Percentiles rank a stretch among this genome's conserved stretches.
phyloP scores from a whole-genome alignment of 306 rosid species.

The Corylus americana region DNA sequence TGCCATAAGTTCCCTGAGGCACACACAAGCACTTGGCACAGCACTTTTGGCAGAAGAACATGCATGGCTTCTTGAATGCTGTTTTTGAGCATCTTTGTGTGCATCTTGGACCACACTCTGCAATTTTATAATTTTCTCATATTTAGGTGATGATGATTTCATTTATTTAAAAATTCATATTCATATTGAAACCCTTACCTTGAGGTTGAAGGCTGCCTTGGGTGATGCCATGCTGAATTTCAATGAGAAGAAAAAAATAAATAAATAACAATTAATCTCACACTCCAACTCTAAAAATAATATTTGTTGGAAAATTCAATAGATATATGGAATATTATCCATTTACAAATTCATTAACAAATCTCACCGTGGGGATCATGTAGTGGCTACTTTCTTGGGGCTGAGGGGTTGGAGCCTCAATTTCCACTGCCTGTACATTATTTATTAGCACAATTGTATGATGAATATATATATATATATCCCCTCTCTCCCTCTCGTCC shows the following conservation, averaged over 20 bases:
- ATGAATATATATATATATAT: too few species aligned
- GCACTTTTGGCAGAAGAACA: constrained; percentile 74
- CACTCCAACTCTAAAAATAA: too few species aligned
- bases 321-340: not conserved
- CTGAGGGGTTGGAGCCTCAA: constrained; percentile 58
- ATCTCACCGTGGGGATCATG: constrained; percentile 36
- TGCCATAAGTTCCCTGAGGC: constrained; percentile 77
- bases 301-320: too few species aligned
- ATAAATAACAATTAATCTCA: not conserved
- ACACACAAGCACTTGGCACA: constrained; percentile 77
- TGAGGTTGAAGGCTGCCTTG: constrained; percentile 80
- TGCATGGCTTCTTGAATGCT: constrained; percentile 68
- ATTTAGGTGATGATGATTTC: too few species aligned
- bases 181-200: constrained; percentile 33
- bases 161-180: too few species aligned
- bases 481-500: too few species aligned
- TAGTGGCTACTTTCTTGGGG: constrained; percentile 33
- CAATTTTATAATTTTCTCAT: not conserved
- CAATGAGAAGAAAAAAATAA: constrained; percentile 4
- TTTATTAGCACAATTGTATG: not conserved
- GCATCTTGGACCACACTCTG: constrained; percentile 68
- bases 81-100: constrained; percentile 64
- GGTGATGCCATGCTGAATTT: constrained; percentile 53
- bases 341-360: not conserved
- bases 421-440: constrained; percentile 16